A percentile compares a stretch with the other conserved stretches of the same genome.
Evolutionary conservation across 257 asterid species (phyloP).

Genomic region (Gynochthodes officinalis): DNA sequence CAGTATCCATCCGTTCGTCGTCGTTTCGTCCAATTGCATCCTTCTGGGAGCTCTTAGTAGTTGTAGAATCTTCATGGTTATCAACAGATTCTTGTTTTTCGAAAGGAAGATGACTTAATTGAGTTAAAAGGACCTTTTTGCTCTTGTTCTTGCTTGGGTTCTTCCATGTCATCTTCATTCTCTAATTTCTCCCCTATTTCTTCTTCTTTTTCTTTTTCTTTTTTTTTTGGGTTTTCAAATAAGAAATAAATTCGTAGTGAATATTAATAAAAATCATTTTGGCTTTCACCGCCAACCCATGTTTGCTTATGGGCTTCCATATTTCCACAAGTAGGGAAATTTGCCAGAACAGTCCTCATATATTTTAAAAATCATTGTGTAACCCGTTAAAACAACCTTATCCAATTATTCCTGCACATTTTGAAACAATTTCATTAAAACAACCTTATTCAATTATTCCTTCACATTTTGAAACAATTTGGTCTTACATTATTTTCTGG

Average conservation of each 20-base stretch:
- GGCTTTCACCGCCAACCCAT: too few species aligned
- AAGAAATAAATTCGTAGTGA: background rate
- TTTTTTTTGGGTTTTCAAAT: background rate
- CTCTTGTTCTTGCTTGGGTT: constrained; percentile 41
- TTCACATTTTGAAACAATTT: too few species aligned
- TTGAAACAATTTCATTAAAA: too few species aligned
- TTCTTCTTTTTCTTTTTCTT: background rate
- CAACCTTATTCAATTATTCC: too few species aligned
- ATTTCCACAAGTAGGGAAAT: too few species aligned
- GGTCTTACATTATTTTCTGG: too few species aligned
- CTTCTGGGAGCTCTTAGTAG: background rate
- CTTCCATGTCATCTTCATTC: constrained; percentile 93
- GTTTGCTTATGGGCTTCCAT: too few species aligned
- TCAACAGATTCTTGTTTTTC: constrained; percentile 26
- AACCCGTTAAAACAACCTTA: too few species aligned
- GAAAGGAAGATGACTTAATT: constrained; percentile 62
- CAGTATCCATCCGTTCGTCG: constrained; percentile 4
- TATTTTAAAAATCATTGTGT: too few species aligned
- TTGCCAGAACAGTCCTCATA: too few species aligned
- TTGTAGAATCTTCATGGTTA: background rate
- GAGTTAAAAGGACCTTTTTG: constrained; percentile 45
- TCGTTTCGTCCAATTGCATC: constrained; percentile 14
- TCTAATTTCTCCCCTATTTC: background rate
- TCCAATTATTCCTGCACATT: too few species aligned
- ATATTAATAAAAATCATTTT: too few species aligned